phyloP scores from a whole-genome alignment of 1,284 basidiomycete species.

The Naganishia albida region DNA sequence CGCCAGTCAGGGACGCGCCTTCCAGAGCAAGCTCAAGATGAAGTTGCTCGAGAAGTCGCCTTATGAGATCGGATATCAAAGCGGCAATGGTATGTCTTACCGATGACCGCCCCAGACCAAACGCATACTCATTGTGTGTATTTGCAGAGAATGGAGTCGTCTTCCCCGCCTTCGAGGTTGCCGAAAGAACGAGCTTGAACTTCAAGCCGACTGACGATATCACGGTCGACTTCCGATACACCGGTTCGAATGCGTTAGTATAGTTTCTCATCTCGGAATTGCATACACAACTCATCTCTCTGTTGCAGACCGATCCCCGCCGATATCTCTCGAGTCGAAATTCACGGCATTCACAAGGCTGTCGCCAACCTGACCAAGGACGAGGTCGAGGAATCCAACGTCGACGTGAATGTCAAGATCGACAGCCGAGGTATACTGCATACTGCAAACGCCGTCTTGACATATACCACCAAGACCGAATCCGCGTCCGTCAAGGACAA shows the following conservation, averaged over 20 bases:
- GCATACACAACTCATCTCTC: conserved; percentile 58
- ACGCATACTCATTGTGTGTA: background rate
- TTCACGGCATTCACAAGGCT: conserved; percentile 43
- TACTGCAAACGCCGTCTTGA: conserved; percentile 70
- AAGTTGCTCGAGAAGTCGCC: conserved; percentile 72
- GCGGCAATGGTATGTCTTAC: conserved; percentile 11
- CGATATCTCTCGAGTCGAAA: conserved; percentile 35
- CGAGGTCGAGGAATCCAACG: conserved; percentile 53
- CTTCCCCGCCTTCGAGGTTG: conserved; percentile 19
- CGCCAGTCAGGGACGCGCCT: conserved; percentile 82
- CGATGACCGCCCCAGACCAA: conserved; percentile 34
- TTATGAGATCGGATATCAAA: conserved; percentile 61
- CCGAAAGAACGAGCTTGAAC: conserved; percentile 28
- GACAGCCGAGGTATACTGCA: conserved; percentile 79
- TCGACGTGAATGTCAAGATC: conserved; percentile 76
- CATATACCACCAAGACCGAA: conserved; percentile 56
- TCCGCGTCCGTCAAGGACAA: conserved; percentile 70
- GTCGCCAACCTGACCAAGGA: conserved; percentile 47
- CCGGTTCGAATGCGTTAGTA: conserved; percentile 51
- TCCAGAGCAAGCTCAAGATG: conserved; percentile 88
- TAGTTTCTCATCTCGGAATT: conserved; percentile 66
- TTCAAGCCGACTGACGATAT: conserved; percentile 36
- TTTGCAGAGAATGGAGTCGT: conserved; percentile 29
- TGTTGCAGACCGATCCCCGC: conserved; percentile 65
- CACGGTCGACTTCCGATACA: conserved; percentile 16